A percentile compares a stretch with the other conserved stretches of the same genome.
phyloP scores from a whole-genome alignment of 2,329 filamentous ascomycete genomes.

The Phialemonium atrogriseum region DNA sequence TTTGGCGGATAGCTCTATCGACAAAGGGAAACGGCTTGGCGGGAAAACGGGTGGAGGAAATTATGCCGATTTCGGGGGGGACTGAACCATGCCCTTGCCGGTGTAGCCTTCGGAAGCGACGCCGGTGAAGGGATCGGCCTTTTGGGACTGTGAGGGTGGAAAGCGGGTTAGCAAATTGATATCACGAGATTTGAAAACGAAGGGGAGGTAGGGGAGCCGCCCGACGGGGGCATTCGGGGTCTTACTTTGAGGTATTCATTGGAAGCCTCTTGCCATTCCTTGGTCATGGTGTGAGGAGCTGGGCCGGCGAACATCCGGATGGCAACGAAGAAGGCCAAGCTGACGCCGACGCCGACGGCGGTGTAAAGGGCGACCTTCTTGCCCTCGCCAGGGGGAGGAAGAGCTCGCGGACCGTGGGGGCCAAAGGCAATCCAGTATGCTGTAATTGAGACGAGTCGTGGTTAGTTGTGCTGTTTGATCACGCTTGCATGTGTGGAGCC shows the following conservation, averaged over 20 bases:
- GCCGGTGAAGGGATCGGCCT: constrained; percentile 80
- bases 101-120: constrained; percentile 70
- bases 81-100: constrained; percentile 74
- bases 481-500: neutral
- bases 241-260: constrained; percentile 91
- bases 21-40: constrained; percentile 31
- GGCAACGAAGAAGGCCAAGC: constrained; percentile 61
- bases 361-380: constrained; percentile 72
- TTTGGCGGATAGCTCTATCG: constrained; percentile 21
- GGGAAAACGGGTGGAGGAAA: too few species aligned
- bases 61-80: constrained; percentile 45
- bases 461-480: constrained; percentile 24
- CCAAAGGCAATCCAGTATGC: constrained; percentile 99
- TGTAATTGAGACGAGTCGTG: constrained; percentile 38
- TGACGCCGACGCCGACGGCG: constrained; percentile 55
- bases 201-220: constrained; percentile 1
- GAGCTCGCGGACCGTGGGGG: constrained; percentile 84
- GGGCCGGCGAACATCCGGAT: constrained; percentile 66
- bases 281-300: constrained; percentile 79
- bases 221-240: too few species aligned
- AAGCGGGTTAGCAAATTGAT: constrained; percentile 6
- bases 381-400: constrained; percentile 74
- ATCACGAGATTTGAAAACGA: constrained; percentile 3
- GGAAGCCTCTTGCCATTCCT: constrained; percentile 91
- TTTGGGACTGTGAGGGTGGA: constrained; percentile 60